Evolutionary conservation across 768 basidiomycete species (phyloP).

Genomic region (Phanerodontia chrysosporium): DNA sequence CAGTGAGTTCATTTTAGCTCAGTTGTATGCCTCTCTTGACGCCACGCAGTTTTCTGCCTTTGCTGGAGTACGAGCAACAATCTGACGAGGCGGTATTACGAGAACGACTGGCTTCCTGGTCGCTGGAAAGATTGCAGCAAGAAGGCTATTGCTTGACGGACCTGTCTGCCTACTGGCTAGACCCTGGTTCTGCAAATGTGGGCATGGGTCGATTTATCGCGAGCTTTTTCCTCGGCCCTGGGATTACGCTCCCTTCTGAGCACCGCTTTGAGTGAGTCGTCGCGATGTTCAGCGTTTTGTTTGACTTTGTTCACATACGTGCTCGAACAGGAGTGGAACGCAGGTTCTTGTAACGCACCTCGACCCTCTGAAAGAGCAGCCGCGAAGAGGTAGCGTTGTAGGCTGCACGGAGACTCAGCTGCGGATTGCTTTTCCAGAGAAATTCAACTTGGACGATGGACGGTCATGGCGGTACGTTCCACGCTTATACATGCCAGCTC

Average conservation of each 20-base stretch:
- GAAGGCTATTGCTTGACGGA: conserved; percentile 73
- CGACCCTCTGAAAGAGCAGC: conserved; percentile 56
- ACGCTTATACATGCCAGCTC: neutral
- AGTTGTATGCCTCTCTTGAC: neutral
- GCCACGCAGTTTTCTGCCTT: conserved; percentile 39
- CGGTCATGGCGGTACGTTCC: conserved; percentile 39
- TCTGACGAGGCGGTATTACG: conserved; percentile 57
- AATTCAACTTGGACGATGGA: conserved; percentile 39
- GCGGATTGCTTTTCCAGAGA: conserved; percentile 52
- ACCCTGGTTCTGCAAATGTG: conserved; percentile 30
- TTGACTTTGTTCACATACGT: neutral
- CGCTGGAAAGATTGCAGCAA: conserved; percentile 49
- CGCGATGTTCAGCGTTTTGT: conserved; percentile 9
- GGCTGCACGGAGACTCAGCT: conserved; percentile 47
- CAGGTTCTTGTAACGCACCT: conserved; percentile 60
- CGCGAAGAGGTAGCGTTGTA: conserved; percentile 53
- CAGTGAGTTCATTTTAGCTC: conserved; percentile 36
- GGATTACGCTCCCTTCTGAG: conserved; percentile 49
- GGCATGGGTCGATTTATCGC: conserved; percentile 66
- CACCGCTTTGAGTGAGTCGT: conserved; percentile 64
- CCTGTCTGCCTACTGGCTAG: conserved; percentile 65
- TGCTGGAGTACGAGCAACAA: conserved; percentile 55
- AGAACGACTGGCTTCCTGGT: conserved; percentile 68
- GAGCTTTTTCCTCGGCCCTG: conserved; percentile 60
- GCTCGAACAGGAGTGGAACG: conserved; percentile 55